phyloP scores from a whole-genome alignment of 2,329 filamentous ascomycete species.

The Ophiostoma pallidulum region DNA sequence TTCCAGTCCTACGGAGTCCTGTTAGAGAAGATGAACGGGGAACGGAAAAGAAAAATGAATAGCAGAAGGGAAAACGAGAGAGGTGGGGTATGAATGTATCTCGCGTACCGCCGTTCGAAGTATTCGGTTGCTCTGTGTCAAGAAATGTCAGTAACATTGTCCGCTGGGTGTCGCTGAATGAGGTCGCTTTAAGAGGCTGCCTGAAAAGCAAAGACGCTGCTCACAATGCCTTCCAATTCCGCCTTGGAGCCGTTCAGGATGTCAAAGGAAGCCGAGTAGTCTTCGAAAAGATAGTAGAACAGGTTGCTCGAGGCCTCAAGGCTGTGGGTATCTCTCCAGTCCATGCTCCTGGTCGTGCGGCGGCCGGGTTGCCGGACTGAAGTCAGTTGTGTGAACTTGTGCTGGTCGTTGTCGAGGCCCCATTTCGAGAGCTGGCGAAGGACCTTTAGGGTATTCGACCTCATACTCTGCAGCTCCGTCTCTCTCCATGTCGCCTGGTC shows the following conservation, averaged over 20 bases:
- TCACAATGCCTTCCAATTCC: slow-evolving; percentile 41
- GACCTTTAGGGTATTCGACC: slow-evolving; percentile 30
- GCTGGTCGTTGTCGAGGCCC: slow-evolving; percentile 29
- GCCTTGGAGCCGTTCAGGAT: slow-evolving; percentile 38
- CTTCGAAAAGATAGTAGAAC: slow-evolving; percentile 60
- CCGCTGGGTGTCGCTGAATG: too few relatives aligned
- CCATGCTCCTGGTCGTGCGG: neutral
- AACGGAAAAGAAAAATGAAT: neutral
- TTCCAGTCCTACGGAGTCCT: slow-evolving; percentile 12
- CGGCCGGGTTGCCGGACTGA: slow-evolving; percentile 24
- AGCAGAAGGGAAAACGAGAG: neutral
- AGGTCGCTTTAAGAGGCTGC: neutral
- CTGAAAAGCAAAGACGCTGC: slow-evolving; percentile 11
- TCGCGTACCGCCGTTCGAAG: slow-evolving; percentile 24
- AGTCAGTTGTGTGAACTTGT: slow-evolving; percentile 33
- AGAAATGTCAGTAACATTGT: slow-evolving; percentile 6
- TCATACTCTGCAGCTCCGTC: slow-evolving; percentile 27
- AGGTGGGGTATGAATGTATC: neutral
- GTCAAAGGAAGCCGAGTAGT: slow-evolving; percentile 51
- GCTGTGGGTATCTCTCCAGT: slow-evolving; percentile 20
- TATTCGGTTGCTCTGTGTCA: slow-evolving; percentile 25
- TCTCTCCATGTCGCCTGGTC: slow-evolving; percentile 18
- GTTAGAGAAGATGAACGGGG: neutral
- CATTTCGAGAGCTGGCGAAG: slow-evolving; percentile 29
- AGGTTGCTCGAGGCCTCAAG: slow-evolving; percentile 48